Conservation (phyloP, 495 filamentous ascomycete genomes). For the Hypoxylon subgilvum region DNA sequence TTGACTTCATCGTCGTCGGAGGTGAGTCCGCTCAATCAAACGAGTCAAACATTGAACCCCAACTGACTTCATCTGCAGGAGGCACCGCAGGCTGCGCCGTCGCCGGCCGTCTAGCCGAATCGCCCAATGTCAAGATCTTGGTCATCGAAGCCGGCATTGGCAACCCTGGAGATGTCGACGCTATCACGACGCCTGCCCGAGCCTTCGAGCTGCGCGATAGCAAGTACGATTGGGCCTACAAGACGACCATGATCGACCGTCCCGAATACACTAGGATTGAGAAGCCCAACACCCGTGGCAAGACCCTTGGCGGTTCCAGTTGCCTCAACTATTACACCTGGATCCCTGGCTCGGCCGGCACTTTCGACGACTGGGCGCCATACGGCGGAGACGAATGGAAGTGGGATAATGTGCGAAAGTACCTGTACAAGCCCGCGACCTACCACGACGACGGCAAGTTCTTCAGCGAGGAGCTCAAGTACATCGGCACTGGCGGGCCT, state of each 20-base stretch:
- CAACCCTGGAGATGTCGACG: constrained; percentile 62
- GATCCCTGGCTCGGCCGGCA: constrained; percentile 63
- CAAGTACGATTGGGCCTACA: constrained; percentile 68
- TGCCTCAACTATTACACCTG: constrained; percentile 69
- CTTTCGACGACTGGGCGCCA: constrained; percentile 66
- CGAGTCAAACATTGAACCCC: neutral
- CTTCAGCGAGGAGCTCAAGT: constrained; percentile 48
- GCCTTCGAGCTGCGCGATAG: constrained; percentile 61
- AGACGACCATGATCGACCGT: constrained; percentile 67
- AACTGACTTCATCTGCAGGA: constrained; percentile 40
- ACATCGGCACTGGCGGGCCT: constrained; percentile 59
- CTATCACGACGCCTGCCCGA: constrained; percentile 60
- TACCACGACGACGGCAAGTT: constrained; percentile 60
- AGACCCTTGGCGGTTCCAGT: constrained; percentile 63
- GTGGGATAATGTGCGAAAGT: constrained; percentile 53
- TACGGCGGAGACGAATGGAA: constrained; percentile 52
- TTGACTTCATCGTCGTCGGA: constrained; percentile 35
- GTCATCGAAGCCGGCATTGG: constrained; percentile 64
- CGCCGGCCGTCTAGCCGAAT: constrained; percentile 65
- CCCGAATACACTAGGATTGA: constrained; percentile 67
- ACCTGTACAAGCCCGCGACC: constrained; percentile 62
- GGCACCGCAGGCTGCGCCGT: constrained; percentile 65
- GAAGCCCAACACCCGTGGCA: constrained; percentile 68
- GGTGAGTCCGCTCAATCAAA: constrained; percentile 4
- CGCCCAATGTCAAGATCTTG: constrained; percentile 57